These are phyloP conservation scores for Theileria annulata DNA, from an alignment of 169 alveolate genomes.

Conservation along the genomic window DNA sequence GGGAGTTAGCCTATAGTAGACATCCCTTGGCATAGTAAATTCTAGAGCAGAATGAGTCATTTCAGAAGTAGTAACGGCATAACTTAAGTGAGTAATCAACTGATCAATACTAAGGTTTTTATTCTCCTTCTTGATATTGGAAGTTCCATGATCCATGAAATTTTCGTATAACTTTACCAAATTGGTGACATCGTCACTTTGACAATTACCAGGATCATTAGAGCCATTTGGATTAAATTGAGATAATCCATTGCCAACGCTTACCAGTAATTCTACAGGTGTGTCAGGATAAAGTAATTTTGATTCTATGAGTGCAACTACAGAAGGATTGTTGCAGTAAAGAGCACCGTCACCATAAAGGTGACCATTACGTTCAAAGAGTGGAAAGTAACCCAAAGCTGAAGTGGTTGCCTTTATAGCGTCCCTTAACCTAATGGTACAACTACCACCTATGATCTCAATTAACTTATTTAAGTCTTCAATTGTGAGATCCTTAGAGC, in stretches of 20 bases:
- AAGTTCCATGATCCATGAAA: conserved; percentile 13
- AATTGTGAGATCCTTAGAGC: background rate
- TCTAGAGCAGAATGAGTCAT: conserved; percentile 53
- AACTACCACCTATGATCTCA: conserved; percentile 31
- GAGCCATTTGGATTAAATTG: background rate
- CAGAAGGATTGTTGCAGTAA: conserved; percentile 83
- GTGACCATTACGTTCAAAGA: conserved; percentile 71
- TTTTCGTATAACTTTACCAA: background rate
- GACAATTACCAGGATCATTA: background rate
- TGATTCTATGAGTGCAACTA: conserved; percentile 81
- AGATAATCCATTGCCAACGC: conserved; percentile 81
- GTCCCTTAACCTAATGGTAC: conserved; percentile 36
- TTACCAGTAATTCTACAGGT: conserved; percentile 78
- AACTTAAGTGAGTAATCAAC: conserved; percentile 35
- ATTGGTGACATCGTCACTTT: conserved; percentile 1
- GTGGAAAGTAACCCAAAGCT: conserved; percentile 84
- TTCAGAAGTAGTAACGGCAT: conserved; percentile 57
- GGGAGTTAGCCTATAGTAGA: conserved; percentile 56
- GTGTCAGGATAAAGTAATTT: conserved; percentile 72
- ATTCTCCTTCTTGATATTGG: conserved; percentile 7
- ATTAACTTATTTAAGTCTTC: conserved; percentile 3
- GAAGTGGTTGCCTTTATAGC: conserved; percentile 86
- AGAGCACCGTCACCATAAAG: conserved; percentile 84
- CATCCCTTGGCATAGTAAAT: conserved; percentile 23
- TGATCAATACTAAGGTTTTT: conserved; percentile 45